Base-by-base conservation (phyloP, 2,329 filamentous ascomycete genomes). In the Botrytis cinerea region DNA sequence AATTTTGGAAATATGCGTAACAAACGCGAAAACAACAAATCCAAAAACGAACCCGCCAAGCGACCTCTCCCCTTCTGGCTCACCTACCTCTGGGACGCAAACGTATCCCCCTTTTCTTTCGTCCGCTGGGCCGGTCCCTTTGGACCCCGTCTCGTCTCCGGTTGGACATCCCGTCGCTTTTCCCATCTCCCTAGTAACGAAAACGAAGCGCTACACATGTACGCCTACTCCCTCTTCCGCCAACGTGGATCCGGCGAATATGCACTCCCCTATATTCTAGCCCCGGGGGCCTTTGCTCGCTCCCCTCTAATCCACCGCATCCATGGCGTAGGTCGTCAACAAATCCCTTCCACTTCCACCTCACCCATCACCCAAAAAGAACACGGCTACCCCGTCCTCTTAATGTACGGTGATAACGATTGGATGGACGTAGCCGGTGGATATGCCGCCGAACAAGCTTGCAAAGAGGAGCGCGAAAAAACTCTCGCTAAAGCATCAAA, bases 371-470 rank as follows among this genome's bases (percentile, higher is more conserved):
- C 75, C 6, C 74, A 66, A 43, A 81, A 79, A 61, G 80, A 82
- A 71, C 92, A 87, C 0, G 94, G 95, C 1, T 86, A 94, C 68
- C 95, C 96, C 0, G 86, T 98, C 46, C 88, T 98, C 14, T 89
- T 99, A 81, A 95, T 98, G 92, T 99, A 99, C 81, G 96, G 96
- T 76, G 95, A 98, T 79, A 91, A 96, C 80, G 96, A 99, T 85
- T 99, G 96, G 96, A 99, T 99, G 96, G 96, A 99, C 77, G 91
- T 96, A 14, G 90, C 90, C 0, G 96, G 95, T 43, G 96, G 96
- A 0, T 89, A 91, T 64, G 94, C 92, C 0, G 91, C 95, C 0
- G 89, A 92, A 80, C 89, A 95, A 82, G 94, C 92, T 81, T 87
- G 98, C 20, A 91, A 93, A 74, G 86, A 91, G 73, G 90, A 91